Percentiles rank a stretch among this genome's conserved stretches.
Evolutionary conservation across 1,139 yeast genomes (phyloP).

Genomic region (Kodamaea fungicola): DNA sequence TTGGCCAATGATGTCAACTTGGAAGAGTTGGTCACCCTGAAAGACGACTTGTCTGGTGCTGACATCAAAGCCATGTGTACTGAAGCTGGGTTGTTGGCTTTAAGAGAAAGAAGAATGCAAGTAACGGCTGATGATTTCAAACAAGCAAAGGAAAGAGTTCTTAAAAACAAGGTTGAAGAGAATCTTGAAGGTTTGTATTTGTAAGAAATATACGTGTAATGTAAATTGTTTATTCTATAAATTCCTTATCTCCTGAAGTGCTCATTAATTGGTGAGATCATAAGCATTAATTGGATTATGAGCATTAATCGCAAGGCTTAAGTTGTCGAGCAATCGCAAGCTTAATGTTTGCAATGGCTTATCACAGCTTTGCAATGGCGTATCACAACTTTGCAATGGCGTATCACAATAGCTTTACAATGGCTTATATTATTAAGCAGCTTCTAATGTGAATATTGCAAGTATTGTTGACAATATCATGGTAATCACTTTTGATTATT

Average conservation of each 20-base stretch:
- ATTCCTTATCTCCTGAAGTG: neutral
- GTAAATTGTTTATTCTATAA: neutral
- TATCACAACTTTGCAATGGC: no score
- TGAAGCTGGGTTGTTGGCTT: constrained; percentile 93
- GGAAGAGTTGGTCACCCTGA: constrained; percentile 85
- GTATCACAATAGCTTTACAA: no score
- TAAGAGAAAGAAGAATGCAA: constrained; percentile 98
- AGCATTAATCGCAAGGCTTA: no score
- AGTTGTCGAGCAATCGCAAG: no score
- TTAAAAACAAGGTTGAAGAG: constrained; percentile 97
- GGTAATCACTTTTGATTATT: no score
- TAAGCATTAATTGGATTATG: no score
- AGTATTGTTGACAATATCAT: no score
- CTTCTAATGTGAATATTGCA: no score
- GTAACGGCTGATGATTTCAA: constrained; percentile 94
- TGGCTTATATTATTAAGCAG: no score
- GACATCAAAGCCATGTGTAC: constrained; percentile 98
- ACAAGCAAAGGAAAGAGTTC: constrained; percentile 91
- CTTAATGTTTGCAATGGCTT: no score
- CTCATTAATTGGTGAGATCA: no score
- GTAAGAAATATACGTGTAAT: constrained; percentile 27
- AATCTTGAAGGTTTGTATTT: constrained; percentile 92
- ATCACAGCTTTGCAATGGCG: no score
- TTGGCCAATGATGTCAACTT: constrained; percentile 82
- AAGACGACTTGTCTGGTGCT: constrained; percentile 96